These are phyloP conservation scores for Neurospora tetraspora DNA, from an alignment of 495 filamentous ascomycete species.

Conservation along the genomic window DNA sequence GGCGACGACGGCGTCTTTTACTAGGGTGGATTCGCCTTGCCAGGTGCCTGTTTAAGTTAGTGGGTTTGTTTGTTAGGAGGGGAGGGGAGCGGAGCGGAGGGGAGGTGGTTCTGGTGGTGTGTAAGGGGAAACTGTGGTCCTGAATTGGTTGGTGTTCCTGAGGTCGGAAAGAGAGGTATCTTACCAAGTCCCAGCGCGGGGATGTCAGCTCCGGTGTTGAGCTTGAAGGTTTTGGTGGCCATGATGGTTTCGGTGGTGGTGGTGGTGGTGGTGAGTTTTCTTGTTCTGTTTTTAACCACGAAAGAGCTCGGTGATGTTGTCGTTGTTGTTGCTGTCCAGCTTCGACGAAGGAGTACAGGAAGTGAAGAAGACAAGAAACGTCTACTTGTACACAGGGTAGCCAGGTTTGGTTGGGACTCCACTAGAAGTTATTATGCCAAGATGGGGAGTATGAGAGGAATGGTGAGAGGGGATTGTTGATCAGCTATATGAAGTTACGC, in stretches of 20 bases:
- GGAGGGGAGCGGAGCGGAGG: background rate
- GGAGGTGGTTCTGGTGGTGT: background rate
- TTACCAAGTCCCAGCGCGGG: slow-evolving; percentile 66
- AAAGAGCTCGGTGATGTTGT: background rate
- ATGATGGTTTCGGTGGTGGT: slow-evolving; percentile 18
- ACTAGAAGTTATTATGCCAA: background rate
- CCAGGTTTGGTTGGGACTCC: background rate
- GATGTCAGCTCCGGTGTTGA: slow-evolving; percentile 69
- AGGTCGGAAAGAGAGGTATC: slow-evolving; percentile 11
- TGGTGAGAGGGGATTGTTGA: background rate
- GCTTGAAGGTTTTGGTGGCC: slow-evolving; percentile 47
- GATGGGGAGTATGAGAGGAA: background rate
- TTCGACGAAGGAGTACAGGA: background rate
- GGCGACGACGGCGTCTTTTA: slow-evolving; percentile 40
- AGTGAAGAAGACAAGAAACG: background rate
- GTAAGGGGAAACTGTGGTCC: background rate
- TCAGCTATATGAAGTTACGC: background rate
- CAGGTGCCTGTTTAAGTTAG: slow-evolving; percentile 47
- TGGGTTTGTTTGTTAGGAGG: background rate
- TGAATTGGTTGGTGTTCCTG: background rate
- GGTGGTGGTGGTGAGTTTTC: background rate
- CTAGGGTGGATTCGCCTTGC: slow-evolving; percentile 59
- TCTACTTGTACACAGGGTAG: background rate
- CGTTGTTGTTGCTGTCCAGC: background rate
- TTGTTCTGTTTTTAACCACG: background rate